Base-by-base conservation (phyloP, 345 rosid species). In the Citrus unshiu region DNA sequence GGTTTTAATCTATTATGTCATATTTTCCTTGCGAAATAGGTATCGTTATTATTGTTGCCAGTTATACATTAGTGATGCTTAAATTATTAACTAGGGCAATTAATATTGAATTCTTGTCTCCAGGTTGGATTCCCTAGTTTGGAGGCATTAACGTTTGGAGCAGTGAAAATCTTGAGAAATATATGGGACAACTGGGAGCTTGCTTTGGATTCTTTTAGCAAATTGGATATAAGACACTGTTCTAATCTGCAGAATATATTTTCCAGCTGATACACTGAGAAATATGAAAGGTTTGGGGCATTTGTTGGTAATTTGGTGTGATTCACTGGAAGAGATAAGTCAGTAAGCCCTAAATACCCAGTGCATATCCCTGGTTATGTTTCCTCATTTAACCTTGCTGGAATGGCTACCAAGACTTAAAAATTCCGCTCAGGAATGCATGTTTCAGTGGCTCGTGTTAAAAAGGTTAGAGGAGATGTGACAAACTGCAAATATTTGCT, bases 371-470 rank as follows among this genome's bases (percentile, higher is more conserved):
- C 43, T 39, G 43, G 68, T 72, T 58, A 35, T 61, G 22, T 77
- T 80, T 59, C 81, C 83, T 56, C 32, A 73, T 12, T 22, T 77
- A 35, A 63, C 46, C 18, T 3, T 0, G 7, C 46, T 80, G 51
- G 2, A 4, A 21, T 3, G 12, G 6, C 74, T 83, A 32, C 68
- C 69, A 19, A 35, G 66, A 4, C 25, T 80, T 22, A 43, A 34
- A 56, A n/a, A 24, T 80, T 83, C 58, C 74, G 24, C 61, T 35
- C 77, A 2, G 25, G 59, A 9, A 9, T 34, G 12, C 74, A 58
- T 60, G 63, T 76, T 65, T 34, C 67, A 7, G 74, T 59, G 9
- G 63, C 63, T n/a, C 1, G 29, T 59, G 27, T 59, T 24, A 22
- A n/a, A n/a, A 27, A 63, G 10, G 3, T 29, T 83, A 64, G 10